Percentiles rank a stretch among this genome's conserved stretches.
Evolutionary conservation across 169 alveolate species (phyloP).

Genomic region (Plasmodium gonderi): DNA sequence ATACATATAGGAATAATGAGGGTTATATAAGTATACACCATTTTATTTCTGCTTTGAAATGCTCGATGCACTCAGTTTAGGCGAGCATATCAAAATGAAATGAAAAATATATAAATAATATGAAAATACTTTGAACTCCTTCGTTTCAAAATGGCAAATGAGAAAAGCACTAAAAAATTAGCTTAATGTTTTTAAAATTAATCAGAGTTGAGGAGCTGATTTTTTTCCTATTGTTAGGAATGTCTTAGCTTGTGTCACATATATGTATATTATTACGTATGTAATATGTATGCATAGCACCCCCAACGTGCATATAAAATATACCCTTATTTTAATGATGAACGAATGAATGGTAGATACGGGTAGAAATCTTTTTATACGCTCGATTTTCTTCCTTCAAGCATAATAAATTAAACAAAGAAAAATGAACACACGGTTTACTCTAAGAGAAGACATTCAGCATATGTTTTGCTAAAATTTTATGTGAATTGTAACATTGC

Average conservation of each 20-base stretch:
- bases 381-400: neutral
- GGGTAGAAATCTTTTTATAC: neutral
- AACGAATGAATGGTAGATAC: neutral
- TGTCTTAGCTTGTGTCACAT: too few relatives aligned
- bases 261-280: neutral
- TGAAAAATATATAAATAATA: neutral
- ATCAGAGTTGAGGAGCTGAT: neutral
- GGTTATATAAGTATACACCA: neutral
- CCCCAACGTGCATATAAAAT: too few relatives aligned
- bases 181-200: neutral
- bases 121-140: neutral
- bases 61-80: neutral
- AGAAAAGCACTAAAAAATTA: neutral
- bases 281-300: too few relatives aligned
- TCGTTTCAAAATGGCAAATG: neutral
- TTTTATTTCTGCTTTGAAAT: neutral
- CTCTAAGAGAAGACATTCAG: neutral
- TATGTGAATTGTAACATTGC: neutral
- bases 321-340: too few relatives aligned
- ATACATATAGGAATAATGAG: neutral
- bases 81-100: neutral
- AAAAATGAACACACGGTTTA: neutral
- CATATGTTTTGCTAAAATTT: neutral
- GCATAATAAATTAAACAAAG: neutral
- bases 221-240: neutral